Evolutionary conservation across 805 yeast genomes (phyloP).

Genomic region (Ogataea ganodermae): DNA sequence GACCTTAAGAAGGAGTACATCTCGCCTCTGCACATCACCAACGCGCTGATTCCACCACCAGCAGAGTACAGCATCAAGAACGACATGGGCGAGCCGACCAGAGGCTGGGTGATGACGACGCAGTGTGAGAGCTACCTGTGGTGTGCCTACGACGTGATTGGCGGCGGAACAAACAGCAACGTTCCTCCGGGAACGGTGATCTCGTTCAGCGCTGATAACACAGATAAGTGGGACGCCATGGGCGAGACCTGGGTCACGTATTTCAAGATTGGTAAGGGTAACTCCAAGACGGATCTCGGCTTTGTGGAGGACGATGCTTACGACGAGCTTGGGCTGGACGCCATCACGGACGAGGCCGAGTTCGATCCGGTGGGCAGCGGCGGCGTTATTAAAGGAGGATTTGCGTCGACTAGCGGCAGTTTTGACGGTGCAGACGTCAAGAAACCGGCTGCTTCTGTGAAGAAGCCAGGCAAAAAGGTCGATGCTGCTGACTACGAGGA

Average conservation of each 20-base stretch:
- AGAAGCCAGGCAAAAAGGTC: background rate
- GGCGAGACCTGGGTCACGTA: slow-evolving; percentile 57
- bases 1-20: slow-evolving; percentile 40
- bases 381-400: slow-evolving; percentile 24
- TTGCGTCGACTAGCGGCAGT: slow-evolving; percentile 24
- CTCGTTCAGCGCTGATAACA: slow-evolving; percentile 34
- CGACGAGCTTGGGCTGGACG: slow-evolving; percentile 34
- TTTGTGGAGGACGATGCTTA: slow-evolving; percentile 34
- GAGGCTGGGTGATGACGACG: slow-evolving; percentile 56
- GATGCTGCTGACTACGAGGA: slow-evolving; percentile 14
- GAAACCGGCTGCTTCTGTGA: slow-evolving; percentile 1
- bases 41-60: slow-evolving; percentile 56
- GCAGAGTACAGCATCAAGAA: slow-evolving; percentile 35
- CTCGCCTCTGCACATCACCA: slow-evolving; percentile 44
- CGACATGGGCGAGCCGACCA: slow-evolving; percentile 45
- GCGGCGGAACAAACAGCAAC: slow-evolving; percentile 45
- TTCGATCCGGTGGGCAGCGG: slow-evolving; percentile 9
- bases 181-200: slow-evolving; percentile 48
- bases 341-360: slow-evolving; percentile 14
- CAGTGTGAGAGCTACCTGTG: slow-evolving; percentile 59
- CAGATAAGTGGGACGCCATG: slow-evolving; percentile 40
- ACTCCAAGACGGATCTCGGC: slow-evolving; percentile 28
- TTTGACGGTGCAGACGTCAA: slow-evolving; percentile 11
- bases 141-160: slow-evolving; percentile 62
- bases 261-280: slow-evolving; percentile 32